These are phyloP conservation scores for Flaveria sonorensis DNA, from an alignment of 129 eudicot genomes.

Conservation along the genomic window DNA sequence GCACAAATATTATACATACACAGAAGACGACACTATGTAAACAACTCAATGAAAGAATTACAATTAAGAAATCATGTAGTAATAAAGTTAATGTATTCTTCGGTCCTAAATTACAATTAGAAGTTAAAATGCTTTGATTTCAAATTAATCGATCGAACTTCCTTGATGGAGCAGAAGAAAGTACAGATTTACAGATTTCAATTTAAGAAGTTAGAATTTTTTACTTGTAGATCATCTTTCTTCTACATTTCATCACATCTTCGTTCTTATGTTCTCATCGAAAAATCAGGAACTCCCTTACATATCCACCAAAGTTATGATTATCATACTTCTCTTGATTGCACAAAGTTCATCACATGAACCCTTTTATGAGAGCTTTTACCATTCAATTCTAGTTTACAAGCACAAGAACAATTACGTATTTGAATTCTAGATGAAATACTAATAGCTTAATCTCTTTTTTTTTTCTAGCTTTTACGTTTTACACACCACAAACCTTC, in stretches of 20 bases:
- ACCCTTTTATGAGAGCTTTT: neutral
- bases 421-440: neutral
- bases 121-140: constrained; percentile 1
- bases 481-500: neutral
- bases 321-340: neutral
- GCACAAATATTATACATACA: too few species aligned
- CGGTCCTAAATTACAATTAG: neutral
- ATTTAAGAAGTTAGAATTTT: neutral
- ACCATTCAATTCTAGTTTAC: neutral
- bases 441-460: neutral
- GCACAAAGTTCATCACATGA: neutral
- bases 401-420: neutral
- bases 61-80: too few species aligned
- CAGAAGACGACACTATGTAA: too few species aligned
- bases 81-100: too few species aligned
- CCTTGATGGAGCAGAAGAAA: neutral
- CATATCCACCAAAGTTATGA: neutral
- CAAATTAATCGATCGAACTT: neutral
- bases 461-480: neutral
- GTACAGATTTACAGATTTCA: neutral
- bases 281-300: neutral
- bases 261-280: neutral
- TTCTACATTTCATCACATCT: neutral
- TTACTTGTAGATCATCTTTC: neutral
- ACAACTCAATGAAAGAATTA: too few species aligned